Conservation (phyloP, 2,329 filamentous ascomycete genomes). For the Nectriaceae sp. region DNA sequence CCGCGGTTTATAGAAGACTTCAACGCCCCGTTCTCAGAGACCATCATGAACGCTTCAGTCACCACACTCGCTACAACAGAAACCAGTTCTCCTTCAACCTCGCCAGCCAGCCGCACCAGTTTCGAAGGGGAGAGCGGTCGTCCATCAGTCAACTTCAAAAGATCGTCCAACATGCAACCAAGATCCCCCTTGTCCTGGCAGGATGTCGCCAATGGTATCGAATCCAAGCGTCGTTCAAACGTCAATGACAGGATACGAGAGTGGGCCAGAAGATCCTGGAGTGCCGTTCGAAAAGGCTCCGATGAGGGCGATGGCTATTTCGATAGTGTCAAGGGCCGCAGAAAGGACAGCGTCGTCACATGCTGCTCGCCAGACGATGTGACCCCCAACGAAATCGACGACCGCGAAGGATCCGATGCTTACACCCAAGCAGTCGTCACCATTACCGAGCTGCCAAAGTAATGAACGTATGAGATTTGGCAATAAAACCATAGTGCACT, state of each 20-base stretch:
- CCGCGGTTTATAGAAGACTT: slow-evolving; percentile 42
- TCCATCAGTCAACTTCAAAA: slow-evolving; percentile 6
- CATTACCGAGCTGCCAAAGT: slow-evolving; percentile 16
- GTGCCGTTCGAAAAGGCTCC: slow-evolving; percentile 26
- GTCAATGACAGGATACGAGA: slow-evolving; percentile 36
- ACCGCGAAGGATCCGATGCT: slow-evolving; percentile 7
- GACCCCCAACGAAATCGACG: slow-evolving; percentile 16
- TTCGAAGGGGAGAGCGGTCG: slow-evolving; percentile 26
- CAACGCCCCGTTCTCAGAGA: slow-evolving; percentile 40
- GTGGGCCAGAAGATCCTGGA: slow-evolving; percentile 37
- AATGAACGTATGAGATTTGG: slow-evolving; percentile 7
- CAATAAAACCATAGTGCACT: not conserved
- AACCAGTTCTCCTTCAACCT: slow-evolving; percentile 28
- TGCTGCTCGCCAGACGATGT: slow-evolving; percentile 19
- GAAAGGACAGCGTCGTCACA: slow-evolving; percentile 18
- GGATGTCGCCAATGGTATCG: slow-evolving; percentile 30
- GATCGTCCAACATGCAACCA: slow-evolving; percentile 2
- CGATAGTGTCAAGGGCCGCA: slow-evolving; percentile 12
- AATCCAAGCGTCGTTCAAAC: slow-evolving; percentile 29
- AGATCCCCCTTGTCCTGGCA: slow-evolving; percentile 22
- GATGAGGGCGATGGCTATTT: slow-evolving; percentile 26
- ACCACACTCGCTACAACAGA: slow-evolving; percentile 29
- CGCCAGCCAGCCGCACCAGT: slow-evolving; percentile 25
- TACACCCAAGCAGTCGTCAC: slow-evolving; percentile 16
- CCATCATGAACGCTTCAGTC: slow-evolving; percentile 33